Evolutionary conservation across 306 rosid species (phyloP).

Genomic region (Oemleria cerasiformis): DNA sequence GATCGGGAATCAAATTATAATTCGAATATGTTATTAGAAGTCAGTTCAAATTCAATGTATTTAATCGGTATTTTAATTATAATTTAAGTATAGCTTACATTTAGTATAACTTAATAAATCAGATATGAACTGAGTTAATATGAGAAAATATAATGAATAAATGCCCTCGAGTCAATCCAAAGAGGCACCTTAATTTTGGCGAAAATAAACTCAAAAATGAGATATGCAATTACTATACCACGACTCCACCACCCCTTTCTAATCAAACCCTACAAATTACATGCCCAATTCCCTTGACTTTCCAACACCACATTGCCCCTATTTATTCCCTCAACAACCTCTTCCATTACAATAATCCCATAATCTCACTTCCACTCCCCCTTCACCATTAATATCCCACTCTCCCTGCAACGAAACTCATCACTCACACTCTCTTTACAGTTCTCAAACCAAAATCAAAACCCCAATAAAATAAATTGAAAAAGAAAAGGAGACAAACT

Average conservation of each 20-base stretch:
- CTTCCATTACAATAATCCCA: conserved; percentile 72
- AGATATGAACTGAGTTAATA: too few relatives aligned
- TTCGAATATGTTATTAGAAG: too few relatives aligned
- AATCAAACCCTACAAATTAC: conserved; percentile 44
- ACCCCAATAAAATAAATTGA: not conserved
- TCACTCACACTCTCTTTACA: not conserved
- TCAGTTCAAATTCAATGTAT: too few relatives aligned
- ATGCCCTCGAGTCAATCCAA: conserved; percentile 98
- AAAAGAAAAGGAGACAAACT: conserved; percentile 38
- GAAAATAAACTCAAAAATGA: conserved; percentile 38
- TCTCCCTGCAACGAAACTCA: conserved; percentile 16
- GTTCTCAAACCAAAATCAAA: not conserved
- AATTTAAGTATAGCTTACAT: too few relatives aligned
- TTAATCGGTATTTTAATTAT: too few relatives aligned
- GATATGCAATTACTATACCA: conserved; percentile 58
- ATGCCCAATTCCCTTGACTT: conserved; percentile 52
- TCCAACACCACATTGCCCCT: conserved; percentile 43
- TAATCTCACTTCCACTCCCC: conserved; percentile 31
- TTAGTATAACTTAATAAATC: too few relatives aligned
- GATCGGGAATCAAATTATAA: too few relatives aligned
- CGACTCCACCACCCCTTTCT: conserved; percentile 66
- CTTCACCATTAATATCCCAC: conserved; percentile 33
- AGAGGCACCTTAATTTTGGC: conserved; percentile 31
- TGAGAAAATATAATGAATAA: conserved; percentile 37
- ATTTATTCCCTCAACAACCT: conserved; percentile 89